phyloP scores from a whole-genome alignment of 2,329 filamentous ascomycete species.

The Lachnum nothofagi region DNA sequence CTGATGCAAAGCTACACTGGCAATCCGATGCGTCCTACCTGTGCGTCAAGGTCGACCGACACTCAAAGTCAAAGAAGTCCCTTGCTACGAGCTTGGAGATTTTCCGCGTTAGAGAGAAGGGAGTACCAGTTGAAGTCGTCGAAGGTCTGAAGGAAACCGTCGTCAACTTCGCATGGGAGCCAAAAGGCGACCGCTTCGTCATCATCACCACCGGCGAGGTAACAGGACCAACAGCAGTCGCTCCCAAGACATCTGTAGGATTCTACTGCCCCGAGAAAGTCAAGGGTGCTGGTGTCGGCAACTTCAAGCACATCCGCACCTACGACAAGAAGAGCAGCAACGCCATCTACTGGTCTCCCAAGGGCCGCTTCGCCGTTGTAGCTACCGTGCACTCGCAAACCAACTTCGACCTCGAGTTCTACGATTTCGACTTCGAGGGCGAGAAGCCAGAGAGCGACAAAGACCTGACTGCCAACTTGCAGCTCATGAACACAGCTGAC shows the following conservation, averaged over 20 bases:
- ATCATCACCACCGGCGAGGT: constrained; percentile 92
- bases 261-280: constrained; percentile 97
- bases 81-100: constrained; percentile 96
- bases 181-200: constrained; percentile 94
- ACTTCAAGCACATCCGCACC: constrained; percentile 93
- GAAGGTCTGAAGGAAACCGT: constrained; percentile 97
- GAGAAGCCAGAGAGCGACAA: constrained; percentile 92
- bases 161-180: constrained; percentile 99
- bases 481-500: constrained; percentile 87
- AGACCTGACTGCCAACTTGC: constrained; percentile 88
- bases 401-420: constrained; percentile 95
- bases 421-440: constrained; percentile 94
- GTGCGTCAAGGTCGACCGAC: constrained; percentile 96
- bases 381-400: constrained; percentile 90
- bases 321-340: constrained; percentile 99
- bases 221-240: constrained; percentile 69
- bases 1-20: constrained; percentile 97
- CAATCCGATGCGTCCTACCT: constrained; percentile 91
- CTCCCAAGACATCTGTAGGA: constrained; percentile 87
- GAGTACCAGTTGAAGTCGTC: constrained; percentile 94
- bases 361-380: constrained; percentile 89
- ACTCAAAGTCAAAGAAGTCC: constrained; percentile 99
- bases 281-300: constrained; percentile 75
- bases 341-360: constrained; percentile 97
- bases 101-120: constrained; percentile 95